Base-by-base conservation (phyloP, 805 yeast genomes). In the Saturnispora zaruensis region DNA sequence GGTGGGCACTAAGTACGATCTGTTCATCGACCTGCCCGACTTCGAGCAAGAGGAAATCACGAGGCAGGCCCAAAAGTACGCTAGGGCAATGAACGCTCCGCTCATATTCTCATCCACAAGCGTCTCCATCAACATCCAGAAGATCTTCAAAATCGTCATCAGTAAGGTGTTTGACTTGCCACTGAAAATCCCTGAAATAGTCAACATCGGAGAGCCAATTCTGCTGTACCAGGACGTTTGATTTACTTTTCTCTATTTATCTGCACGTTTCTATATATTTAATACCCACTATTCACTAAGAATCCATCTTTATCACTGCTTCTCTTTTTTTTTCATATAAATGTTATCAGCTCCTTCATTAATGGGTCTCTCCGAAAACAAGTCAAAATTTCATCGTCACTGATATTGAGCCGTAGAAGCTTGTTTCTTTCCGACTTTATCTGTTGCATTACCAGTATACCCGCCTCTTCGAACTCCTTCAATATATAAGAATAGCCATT, bases 1-100 rank as follows among this genome's bases (percentile, higher is more conserved):
- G 43, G 84, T 91, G 2, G 99, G 99, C 3, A 91, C 99, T 1
- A 91, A 91, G 63, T 91, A 86, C 66, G 99, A 91, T 63, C 69
- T 81, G 54, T 90, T 91, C 65, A 81, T 87, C 26, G 89, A 85
- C 55, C 68, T 87, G 65, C 78, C 90, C 44, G 78, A 76, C 34
- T 84, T 79, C 50, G 95, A 90, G 59, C 97, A 91, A 63, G 77
- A 79, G 49, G 93, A 87, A 60, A 77, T 91, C 46, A 87, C 96
- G 5, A 78, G 76, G 52, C 87, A 83, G 62, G 90, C 96, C 14
- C 79, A 84, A 66, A 78, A 81, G 61, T 90, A 84, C 64, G 96
- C 97, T 13, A 76, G 73, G 58, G 95, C 93, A 26, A 89, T 91
- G 96, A 82, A 81, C 59, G 85, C 96, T 4, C 74, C 80, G 24